A percentile compares a stretch with the other conserved stretches of the same genome.
These are phyloP conservation scores for Chloranthus sessilifolius DNA, from an alignment of 164 flowering plant genomes.

Conservation along the genomic window DNA sequence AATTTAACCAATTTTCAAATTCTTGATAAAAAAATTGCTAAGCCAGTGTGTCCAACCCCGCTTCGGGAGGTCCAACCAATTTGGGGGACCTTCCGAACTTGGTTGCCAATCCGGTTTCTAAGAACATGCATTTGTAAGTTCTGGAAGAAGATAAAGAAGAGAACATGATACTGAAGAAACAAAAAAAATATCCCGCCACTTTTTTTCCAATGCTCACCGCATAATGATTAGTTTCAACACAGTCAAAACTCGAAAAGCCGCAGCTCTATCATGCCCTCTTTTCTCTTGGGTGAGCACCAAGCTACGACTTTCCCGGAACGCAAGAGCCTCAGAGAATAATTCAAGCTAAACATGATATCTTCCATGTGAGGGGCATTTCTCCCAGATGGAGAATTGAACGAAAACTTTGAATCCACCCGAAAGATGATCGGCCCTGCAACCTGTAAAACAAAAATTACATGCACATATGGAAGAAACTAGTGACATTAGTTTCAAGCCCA, in stretches of 20 bases:
- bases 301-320: constrained; percentile 76
- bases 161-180: too few species aligned
- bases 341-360: constrained; percentile 68
- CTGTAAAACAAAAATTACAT: constrained; percentile 28
- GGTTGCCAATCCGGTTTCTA: too few species aligned
- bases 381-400: constrained; percentile 31
- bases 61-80: too few species aligned
- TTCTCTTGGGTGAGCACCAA: constrained; percentile 93
- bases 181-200: constrained; percentile 4
- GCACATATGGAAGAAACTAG: background rate
- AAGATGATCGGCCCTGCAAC: constrained; percentile 76
- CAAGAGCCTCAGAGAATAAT: constrained; percentile 54
- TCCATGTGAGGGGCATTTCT: constrained; percentile 41
- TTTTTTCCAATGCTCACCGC: constrained; percentile 5
- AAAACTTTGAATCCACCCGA: constrained; percentile 62
- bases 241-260: constrained; percentile 69
- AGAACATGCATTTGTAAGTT: too few species aligned
- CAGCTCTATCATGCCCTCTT: constrained; percentile 95
- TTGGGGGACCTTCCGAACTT: too few species aligned
- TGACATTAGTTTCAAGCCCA: background rate
- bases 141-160: too few species aligned
- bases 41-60: background rate
- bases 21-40: background rate
- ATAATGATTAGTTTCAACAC: too few species aligned
- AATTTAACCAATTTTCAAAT: too few species aligned